Conservation (phyloP, 2,329 filamentous ascomycete species). For the Cryphonectria carpinicola region DNA sequence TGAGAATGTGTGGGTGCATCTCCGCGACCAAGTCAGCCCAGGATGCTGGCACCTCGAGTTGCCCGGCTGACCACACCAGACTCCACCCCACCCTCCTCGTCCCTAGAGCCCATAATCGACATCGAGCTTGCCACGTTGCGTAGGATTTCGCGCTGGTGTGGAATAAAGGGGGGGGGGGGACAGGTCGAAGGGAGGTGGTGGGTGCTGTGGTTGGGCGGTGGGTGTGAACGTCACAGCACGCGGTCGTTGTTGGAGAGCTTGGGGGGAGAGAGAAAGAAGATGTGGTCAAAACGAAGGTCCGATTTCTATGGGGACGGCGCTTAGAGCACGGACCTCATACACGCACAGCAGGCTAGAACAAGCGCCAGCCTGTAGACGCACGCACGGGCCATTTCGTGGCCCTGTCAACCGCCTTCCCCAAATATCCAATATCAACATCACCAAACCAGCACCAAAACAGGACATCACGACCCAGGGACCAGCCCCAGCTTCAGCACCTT, state of each 20-base stretch:
- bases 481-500: not conserved
- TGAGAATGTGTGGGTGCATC: not conserved
- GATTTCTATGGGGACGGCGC: slow-evolving; percentile 2
- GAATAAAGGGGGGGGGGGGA: too few relatives aligned
- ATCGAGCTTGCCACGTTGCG: slow-evolving; percentile 8
- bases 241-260: not conserved
- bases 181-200: not conserved
- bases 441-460: not conserved
- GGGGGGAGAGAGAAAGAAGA: not conserved
- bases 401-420: slow-evolving; percentile 2
- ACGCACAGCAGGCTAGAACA: not conserved
- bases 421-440: slow-evolving; percentile 14
- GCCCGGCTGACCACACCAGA: slow-evolving; percentile 4
- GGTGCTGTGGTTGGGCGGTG: not conserved
- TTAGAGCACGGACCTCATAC: slow-evolving; percentile 5
- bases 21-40: not conserved
- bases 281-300: not conserved
- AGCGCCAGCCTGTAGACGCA: slow-evolving; percentile 7
- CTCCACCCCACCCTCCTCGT: not conserved
- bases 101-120: not conserved
- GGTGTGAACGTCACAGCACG: not conserved
- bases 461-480: not conserved
- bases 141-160: not conserved
- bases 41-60: slow-evolving; percentile 1
- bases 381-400: slow-evolving; percentile 7